These are phyloP conservation scores for Trichoderma virens DNA, from an alignment of 495 filamentous ascomycete genomes.

Conservation along the genomic window DNA sequence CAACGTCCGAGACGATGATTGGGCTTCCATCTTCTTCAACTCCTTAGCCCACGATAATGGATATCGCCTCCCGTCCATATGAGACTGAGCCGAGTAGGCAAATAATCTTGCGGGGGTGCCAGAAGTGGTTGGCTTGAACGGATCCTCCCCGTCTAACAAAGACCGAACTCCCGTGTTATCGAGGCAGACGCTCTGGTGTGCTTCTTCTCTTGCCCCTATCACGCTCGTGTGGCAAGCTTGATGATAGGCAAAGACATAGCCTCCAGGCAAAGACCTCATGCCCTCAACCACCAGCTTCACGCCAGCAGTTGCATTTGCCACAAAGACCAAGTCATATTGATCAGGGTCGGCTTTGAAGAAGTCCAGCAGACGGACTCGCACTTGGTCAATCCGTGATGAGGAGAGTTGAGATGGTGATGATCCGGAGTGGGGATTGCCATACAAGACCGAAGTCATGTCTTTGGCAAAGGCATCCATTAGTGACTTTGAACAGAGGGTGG, in stretches of 20 bases:
- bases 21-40: conserved; percentile 31
- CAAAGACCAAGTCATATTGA: conserved; percentile 83
- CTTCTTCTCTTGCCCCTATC: conserved; percentile 72
- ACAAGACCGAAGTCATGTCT: conserved; percentile 70
- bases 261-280: conserved; percentile 52
- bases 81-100: conserved; percentile 86
- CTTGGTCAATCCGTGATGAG: conserved; percentile 64
- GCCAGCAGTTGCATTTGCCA: conserved; percentile 85
- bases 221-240: conserved; percentile 81
- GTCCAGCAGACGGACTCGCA: conserved; percentile 60
- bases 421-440: conserved; percentile 87
- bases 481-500: conserved; percentile 73
- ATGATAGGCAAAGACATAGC: conserved; percentile 81
- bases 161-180: conserved; percentile 56
- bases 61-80: conserved; percentile 79
- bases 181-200: conserved; percentile 58
- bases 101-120: conserved; percentile 43
- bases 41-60: conserved; percentile 61
- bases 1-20: conserved; percentile 36
- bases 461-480: conserved; percentile 67
- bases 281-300: conserved; percentile 80
- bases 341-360: conserved; percentile 82
- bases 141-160: conserved; percentile 46
- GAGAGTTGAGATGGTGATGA: conserved; percentile 74
- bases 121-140: conserved; percentile 12